phyloP scores from a whole-genome alignment of 1,284 basidiomycete genomes.

The Naganishia albida region DNA sequence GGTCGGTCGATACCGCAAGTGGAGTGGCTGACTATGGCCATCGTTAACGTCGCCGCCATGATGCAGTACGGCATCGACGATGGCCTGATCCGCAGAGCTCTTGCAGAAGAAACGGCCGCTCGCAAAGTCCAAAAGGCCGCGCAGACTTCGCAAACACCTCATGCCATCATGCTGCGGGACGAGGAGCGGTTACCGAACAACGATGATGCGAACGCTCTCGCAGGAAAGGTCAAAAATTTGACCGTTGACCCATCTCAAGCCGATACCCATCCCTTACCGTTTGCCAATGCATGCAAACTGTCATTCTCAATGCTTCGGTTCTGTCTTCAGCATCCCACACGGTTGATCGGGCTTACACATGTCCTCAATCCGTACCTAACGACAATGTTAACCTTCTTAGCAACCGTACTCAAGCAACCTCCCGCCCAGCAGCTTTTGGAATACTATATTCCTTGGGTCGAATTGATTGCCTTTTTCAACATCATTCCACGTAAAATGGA shows the following conservation, averaged over 20 bases:
- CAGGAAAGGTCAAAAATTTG: slow-evolving; percentile 24
- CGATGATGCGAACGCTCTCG: slow-evolving; percentile 31
- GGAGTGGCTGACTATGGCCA: slow-evolving; percentile 95
- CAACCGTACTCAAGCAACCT: slow-evolving; percentile 69
- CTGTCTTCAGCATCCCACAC: slow-evolving; percentile 64
- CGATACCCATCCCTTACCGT: slow-evolving; percentile 51
- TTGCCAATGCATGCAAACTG: slow-evolving; percentile 74
- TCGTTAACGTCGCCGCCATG: slow-evolving; percentile 76
- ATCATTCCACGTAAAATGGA: slow-evolving; percentile 51
- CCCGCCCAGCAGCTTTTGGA: slow-evolving; percentile 66
- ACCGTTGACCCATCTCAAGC: slow-evolving; percentile 22
- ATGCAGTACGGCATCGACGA: slow-evolving; percentile 84
- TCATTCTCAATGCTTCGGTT: slow-evolving; percentile 76
- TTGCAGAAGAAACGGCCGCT: slow-evolving; percentile 49
- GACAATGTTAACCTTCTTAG: slow-evolving; percentile 81
- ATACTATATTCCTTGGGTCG: slow-evolving; percentile 80
- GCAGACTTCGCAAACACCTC: slow-evolving; percentile 10
- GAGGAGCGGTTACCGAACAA: slow-evolving; percentile 26
- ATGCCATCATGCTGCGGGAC: slow-evolving; percentile 18
- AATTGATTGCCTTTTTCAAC: slow-evolving; percentile 67
- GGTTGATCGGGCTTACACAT: slow-evolving; percentile 63
- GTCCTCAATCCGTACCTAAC: slow-evolving; percentile 84
- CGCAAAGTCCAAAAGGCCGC: slow-evolving; percentile 52
- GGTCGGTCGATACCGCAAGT: slow-evolving; percentile 63
- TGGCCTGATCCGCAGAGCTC: slow-evolving; percentile 65